Evolutionary conservation across 225 moss, liverwort and hornwort genomes (phyloP).

Genomic region (Marchantia polymorpha): DNA sequence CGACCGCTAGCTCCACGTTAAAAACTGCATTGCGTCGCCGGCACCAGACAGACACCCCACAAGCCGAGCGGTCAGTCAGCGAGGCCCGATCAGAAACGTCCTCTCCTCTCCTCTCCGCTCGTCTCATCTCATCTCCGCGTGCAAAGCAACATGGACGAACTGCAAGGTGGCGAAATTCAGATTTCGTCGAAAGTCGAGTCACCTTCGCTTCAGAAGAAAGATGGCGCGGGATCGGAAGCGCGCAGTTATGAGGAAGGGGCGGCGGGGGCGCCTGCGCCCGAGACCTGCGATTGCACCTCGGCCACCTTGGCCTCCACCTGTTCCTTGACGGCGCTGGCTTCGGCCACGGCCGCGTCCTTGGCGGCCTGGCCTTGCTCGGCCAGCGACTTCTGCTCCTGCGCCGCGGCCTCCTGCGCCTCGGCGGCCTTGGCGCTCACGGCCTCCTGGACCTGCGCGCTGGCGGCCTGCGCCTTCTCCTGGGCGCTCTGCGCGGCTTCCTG

Average conservation of each 20-base stretch:
- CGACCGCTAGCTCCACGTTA: not conserved
- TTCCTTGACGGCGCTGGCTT: not conserved
- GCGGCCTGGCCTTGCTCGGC: conserved; percentile 6
- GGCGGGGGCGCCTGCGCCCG: not conserved
- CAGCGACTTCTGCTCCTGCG: not conserved
- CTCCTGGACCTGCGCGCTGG: not conserved
- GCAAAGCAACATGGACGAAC: no score
- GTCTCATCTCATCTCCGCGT: no score
- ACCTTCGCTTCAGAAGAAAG: conserved; percentile 5
- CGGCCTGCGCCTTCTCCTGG: not conserved
- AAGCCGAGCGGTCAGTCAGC: no score
- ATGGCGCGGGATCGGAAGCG: not conserved
- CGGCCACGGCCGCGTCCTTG: not conserved
- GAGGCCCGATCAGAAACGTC: not conserved
- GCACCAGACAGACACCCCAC: no score
- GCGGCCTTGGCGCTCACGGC: not conserved
- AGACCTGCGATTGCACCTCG: not conserved
- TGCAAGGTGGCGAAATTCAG: not conserved
- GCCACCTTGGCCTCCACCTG: not conserved
- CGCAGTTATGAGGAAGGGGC: not conserved
- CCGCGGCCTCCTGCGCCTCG: not conserved
- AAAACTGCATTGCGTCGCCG: no score
- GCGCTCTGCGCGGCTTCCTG: not conserved
- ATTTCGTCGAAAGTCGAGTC: not conserved
- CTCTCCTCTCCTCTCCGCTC: no score